phyloP scores from a whole-genome alignment of 2,329 filamentous ascomycete genomes.

The Thermothelomyces thermophilus region DNA sequence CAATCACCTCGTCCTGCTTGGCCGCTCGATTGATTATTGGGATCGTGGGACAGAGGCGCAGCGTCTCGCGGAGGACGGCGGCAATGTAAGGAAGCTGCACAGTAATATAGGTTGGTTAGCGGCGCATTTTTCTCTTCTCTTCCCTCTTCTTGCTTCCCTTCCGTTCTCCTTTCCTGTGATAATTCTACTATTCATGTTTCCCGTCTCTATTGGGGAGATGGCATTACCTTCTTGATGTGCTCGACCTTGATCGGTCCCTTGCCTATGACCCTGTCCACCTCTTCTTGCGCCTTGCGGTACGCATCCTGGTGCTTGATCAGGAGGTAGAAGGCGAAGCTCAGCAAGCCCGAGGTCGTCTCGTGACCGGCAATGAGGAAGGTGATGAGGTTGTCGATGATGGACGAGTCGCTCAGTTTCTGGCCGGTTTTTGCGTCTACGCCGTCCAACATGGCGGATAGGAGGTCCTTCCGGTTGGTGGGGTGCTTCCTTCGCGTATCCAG shows the following conservation, averaged over 20 bases:
- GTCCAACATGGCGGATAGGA: conserved; percentile 63
- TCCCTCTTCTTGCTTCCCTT: no score
- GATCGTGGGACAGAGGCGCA: conserved; percentile 57
- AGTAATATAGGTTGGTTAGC: not conserved
- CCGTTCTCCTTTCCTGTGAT: no score
- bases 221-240: conserved; percentile 55
- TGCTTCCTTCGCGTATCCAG: conserved; percentile 51
- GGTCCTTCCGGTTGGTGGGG: conserved; percentile 54
- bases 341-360: conserved; percentile 62
- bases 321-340: conserved; percentile 60
- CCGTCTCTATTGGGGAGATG: no score
- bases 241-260: conserved; percentile 50
- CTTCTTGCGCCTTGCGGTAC: conserved; percentile 55
- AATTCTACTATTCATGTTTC: no score
- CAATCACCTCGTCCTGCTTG: conserved; percentile 47
- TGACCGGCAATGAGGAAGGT: conserved; percentile 67
- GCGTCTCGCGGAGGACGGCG: conserved; percentile 58
- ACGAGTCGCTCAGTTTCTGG: conserved; percentile 54
- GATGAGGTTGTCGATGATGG: conserved; percentile 63
- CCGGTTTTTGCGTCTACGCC: conserved; percentile 62
- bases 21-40: conserved; percentile 50
- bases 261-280: conserved; percentile 61
- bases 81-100: conserved; percentile 52
- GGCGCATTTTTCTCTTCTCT: no score
- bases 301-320: conserved; percentile 56